Evolutionary conservation across 2,329 filamentous ascomycete species (phyloP), one percentile per base, ranked within the genome.

Genomic region (Venturia oleaginea): DNA sequence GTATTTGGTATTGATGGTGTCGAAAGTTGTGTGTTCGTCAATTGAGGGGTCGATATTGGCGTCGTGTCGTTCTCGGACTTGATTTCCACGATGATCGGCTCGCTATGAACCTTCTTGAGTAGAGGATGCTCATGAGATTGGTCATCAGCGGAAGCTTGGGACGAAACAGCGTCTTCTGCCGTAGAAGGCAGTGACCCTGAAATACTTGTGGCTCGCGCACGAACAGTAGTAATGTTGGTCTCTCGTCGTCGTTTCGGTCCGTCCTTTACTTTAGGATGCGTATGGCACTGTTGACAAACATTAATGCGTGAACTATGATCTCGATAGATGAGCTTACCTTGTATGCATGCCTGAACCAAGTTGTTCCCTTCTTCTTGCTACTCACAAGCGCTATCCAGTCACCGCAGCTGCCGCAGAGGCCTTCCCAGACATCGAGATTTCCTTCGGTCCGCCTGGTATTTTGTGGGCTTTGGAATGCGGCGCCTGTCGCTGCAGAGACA

Each of bases 291-390:
- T 11, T 27, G 46, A 27, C 24, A 37, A 7, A 32, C 5, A 59
- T 46, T 27, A 48, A 27, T 19, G n/a, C 7, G 43, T 59, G n/a
- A 64, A 61, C 34, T 32, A 11, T 19, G 46, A 34, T 10, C 8
- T n/a, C n/a, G 57, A 37, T 13, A 24, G n/a, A 32, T 59, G n/a
- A 55, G 32, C 78, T 74, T 76, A 90, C 88, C 83, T 93, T 94
- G 79, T 94, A 94, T 59, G 90, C 90, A 75, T 95, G 91, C 68
- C 91, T 82, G 75, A 93, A 95, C 90, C 90, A 95, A 3, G 90
- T 92, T 0, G 90, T 95, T n/a, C 90, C 90, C 78, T 93, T 92
- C 80, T 93, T 93, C 78, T 93, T 93, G 74, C 87, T 91, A 77
- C 88, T 92, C 51, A 92, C 88, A 42, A 92, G 79, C 15, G 88